Evolutionary conservation across 768 basidiomycete species (phyloP).

Genomic region (Termitomyces sp.): DNA sequence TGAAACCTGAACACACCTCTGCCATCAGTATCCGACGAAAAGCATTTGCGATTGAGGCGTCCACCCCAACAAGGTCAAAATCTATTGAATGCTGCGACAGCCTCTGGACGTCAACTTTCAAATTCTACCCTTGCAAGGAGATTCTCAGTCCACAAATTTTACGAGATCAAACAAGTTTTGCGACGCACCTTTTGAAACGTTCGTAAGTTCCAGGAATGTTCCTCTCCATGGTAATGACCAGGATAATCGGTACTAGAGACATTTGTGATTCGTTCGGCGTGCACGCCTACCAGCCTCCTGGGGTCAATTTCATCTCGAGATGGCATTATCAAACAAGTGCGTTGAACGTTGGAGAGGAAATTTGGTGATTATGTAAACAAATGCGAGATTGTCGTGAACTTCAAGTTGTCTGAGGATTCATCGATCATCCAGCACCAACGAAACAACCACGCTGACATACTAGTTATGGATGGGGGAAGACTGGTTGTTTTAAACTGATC

Average conservation of each 20-base stretch:
- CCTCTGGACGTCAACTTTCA: conserved; percentile 69
- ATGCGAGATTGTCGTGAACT: no score
- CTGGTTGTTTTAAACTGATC: no score
- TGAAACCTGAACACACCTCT: conserved; percentile 52
- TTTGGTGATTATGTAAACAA: conserved; percentile 2
- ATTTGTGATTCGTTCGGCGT: conserved; percentile 66
- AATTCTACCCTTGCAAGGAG: conserved; percentile 47
- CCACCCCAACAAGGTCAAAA: conserved; percentile 93
- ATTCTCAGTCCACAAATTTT: conserved; percentile 10
- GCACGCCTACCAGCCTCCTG: conserved; percentile 58
- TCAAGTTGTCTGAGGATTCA: no score
- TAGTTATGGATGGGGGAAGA: no score
- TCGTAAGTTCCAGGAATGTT: conserved; percentile 76
- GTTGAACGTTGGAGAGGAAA: neutral
- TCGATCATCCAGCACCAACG: no score
- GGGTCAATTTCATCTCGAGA: conserved; percentile 18
- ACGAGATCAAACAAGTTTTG: conserved; percentile 2
- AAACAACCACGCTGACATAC: no score
- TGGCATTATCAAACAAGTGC: conserved; percentile 3
- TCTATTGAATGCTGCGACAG: conserved; percentile 83
- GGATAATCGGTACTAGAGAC: conserved; percentile 90
- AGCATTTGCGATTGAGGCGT: conserved; percentile 95
- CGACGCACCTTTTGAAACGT: conserved; percentile 69
- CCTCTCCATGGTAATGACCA: conserved; percentile 80
- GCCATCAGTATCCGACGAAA: conserved; percentile 89